Percentiles rank a stretch among this genome's conserved stretches.
Evolutionary conservation across 2,329 filamentous ascomycete species (phyloP).

Genomic region (Gaeumannomyces sp.): DNA sequence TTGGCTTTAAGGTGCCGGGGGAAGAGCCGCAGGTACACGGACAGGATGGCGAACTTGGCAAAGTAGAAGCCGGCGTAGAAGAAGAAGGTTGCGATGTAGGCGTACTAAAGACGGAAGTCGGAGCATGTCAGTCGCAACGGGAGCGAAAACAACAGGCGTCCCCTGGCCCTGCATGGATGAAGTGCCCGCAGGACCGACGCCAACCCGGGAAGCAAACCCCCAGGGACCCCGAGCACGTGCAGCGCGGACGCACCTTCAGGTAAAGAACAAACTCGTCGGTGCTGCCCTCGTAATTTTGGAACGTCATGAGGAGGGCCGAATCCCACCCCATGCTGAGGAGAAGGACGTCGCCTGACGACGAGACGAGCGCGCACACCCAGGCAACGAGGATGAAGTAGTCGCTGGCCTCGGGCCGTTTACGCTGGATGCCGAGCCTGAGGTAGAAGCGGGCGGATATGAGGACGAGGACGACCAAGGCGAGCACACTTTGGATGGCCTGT

Average conservation of each 20-base stretch:
- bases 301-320: background rate
- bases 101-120: background rate
- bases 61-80: background rate
- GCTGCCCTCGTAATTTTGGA: background rate
- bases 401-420: background rate
- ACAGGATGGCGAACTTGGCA: slow-evolving; percentile 1
- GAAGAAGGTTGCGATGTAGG: background rate
- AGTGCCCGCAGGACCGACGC: too few species aligned
- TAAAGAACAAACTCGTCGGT: background rate
- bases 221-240: too few species aligned
- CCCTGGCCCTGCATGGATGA: too few species aligned
- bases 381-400: background rate
- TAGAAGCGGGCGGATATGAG: background rate
- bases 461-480: background rate
- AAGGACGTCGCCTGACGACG: background rate
- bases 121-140: too few species aligned
- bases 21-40: slow-evolving; percentile 1
- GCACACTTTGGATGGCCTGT: background rate
- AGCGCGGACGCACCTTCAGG: background rate
- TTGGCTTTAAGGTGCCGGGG: background rate
- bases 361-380: background rate
- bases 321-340: background rate
- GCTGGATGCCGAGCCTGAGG: slow-evolving; percentile 2
- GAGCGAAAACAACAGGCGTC: too few species aligned
- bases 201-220: too few species aligned